Evolutionary conservation across 768 basidiomycete genomes (phyloP), one percentile per base, ranked within the genome.

Genomic region (Lactarius indigo): DNA sequence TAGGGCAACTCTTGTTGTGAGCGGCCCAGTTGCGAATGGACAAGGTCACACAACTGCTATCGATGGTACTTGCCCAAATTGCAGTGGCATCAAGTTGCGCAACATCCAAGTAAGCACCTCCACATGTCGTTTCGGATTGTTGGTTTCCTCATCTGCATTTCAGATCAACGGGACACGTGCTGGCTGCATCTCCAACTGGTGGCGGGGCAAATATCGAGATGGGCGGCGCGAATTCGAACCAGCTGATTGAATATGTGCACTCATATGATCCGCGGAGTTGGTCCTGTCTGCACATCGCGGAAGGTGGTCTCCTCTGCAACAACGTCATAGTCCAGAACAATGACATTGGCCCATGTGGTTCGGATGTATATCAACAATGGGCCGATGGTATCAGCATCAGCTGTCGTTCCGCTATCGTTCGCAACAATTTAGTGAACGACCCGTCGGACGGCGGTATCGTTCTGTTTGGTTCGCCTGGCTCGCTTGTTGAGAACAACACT

Each of bases 151-250:
- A 61, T 54, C 37, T 20, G 28, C 28, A 12, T 56, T 13, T 30
- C 68, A 93, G 91, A 84, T 94, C 68, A 84, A 94, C 72, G 92
- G 92, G 17, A 85, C 86, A 6, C 84, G 92, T 64, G 76, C 76
- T 20, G 83, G 82, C 30, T n/a, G 84, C 80, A 8, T 70, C 81
- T 47, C 82, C 87, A 1, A 82, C 81, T 0, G 67, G 57, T 28
- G 90, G 90, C 8, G 90, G 89, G 0, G 92, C 83, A 28, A 92
- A 92, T 71, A 91, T 94, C 63, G 92, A 94, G 76, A 87, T 94
- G 82, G 93, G 93, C 5, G 93, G 92, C 12, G 72, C 80, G 23
- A 94, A 89, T 69, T 78, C 84, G 2, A 79, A 82, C 71, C 92
- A 95, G 74, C 70, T 92, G 44, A 80, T 95, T 62, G 90, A 94